Evolutionary conservation across 768 basidiomycete species (phyloP), one percentile per base, ranked within the genome.

Genomic region (Boletus coccyginus): DNA sequence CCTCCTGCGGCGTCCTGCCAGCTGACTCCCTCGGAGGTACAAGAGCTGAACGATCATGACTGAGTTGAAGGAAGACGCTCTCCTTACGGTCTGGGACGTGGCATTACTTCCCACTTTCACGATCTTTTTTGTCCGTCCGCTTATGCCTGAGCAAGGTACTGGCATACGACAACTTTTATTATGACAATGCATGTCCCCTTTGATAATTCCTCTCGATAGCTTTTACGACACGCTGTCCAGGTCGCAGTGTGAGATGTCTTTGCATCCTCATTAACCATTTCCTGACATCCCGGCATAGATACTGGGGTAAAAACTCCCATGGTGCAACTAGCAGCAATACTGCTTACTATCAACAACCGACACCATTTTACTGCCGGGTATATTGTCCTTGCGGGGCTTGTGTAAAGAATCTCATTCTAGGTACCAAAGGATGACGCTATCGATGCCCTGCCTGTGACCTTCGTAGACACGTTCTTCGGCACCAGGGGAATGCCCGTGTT

Each of bases 221-320:
- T n/a, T n/a, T n/a, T n/a, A n/a, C 44, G 10, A 65, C 45, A 38
- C 29, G 46, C 19, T 49, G 51, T 55, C 13, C 58, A 86, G 85
- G 77, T 84, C 41, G 85, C 76, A 36, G 80, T 85, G 83, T 85
- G 71, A 59, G 78, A 43, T 55, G 41, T 1, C 21, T 50, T 52
- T 60, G 33, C 10, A 19, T 29, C 12, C 4, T 19, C 42, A 50
- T 48, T 10, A 2, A 40, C 9, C 50, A 29, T 19, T 40, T 41
- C n/a, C 46, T 52, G 31, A 55, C 44, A 41, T 19, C 29, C 40
- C 36, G 21, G 33, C 46, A 17, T 65, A 86, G 85, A 33, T 88
- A 87, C 66, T 88, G 85, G 85, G 88, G 87, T 55, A 86, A 90
- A 68, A 85, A 88, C 61, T 87, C 87, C 2, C 86, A 87, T 56